Base-by-base conservation (phyloP, 345 rosid species). In the Eucalyptus erythrocorys region DNA sequence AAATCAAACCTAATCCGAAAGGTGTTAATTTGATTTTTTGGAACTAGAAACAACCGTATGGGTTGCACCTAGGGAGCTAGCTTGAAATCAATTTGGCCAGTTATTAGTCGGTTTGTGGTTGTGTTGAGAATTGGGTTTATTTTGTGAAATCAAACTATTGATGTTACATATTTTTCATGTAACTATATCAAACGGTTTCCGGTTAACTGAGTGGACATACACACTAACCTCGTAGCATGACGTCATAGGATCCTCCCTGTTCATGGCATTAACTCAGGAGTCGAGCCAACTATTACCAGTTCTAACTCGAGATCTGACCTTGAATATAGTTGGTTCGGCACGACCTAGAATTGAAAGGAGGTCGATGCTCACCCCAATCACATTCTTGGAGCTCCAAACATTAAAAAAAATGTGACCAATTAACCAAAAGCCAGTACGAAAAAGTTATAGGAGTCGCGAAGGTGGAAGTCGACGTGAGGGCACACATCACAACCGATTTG, bases 51-150 rank as follows among this genome's bases (percentile, higher is more conserved):
- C 37, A 15, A 15, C 40, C 19, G 32, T n/a, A 15, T 13, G 79
- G 40, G 22, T 66, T 1, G 40, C 40, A 30, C 37, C 34, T 61
- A 3, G n/a, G 66, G 30, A 59, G 32, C 15, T 64, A 32, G 37
- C 37, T 64, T 2, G 17, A 14, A 13, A 64, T 64, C 16, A 19
- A 13, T 14, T 0, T 15, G 10, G 21, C 37, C 3, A 1, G 16
- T n/a, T n/a, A n/a, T 14, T n/a, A 64, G 40, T 64, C 21, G 3
- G 10, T 32, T 14, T 64, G 40, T n/a, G 19, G 76, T n/a, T n/a
- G 40, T 64, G 34, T 15, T 66, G 37, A n/a, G 76, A n/a, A 66
- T 5, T 15, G 40, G 19, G 40, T 15, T n/a, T 66, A n/a, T 66
- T 66, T 66, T 2, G 40, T n/a, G 79, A 32, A 66, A 14, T 66